These are phyloP conservation scores for Polymyxa betae DNA, from an alignment of 208 protist genomes.

Conservation along the genomic window DNA sequence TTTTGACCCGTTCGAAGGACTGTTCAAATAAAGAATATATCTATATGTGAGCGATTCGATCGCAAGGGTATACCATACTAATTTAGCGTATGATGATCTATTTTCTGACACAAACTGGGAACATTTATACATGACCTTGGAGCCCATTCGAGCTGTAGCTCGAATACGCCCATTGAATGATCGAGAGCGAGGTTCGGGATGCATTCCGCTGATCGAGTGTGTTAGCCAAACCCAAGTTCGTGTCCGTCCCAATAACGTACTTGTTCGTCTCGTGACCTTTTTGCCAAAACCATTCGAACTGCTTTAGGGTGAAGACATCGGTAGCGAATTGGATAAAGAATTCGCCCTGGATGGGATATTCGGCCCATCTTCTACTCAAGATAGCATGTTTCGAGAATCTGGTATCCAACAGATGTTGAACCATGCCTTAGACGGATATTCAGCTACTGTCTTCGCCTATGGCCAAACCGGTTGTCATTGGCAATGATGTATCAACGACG, in stretches of 20 bases:
- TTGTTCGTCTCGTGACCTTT: background rate
- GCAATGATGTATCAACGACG: background rate
- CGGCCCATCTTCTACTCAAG: conserved; percentile 54
- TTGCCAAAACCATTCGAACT: background rate
- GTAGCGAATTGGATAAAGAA: background rate
- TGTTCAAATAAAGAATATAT: too few relatives aligned
- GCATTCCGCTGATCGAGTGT: background rate
- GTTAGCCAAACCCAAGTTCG: conserved; percentile 4
- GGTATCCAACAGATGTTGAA: conserved; percentile 52
- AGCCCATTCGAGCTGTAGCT: conserved; percentile 60
- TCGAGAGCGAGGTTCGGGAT: conserved; percentile 54
- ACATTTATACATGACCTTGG: background rate
- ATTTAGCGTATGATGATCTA: too few relatives aligned
- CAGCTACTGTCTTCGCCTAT: conserved; percentile 69
- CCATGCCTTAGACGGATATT: conserved; percentile 64
- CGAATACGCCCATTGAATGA: conserved; percentile 65
- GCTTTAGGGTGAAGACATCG: background rate
- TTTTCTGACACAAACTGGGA: too few relatives aligned
- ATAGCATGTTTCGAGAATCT: conserved; percentile 58
- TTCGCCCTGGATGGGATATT: conserved; percentile 59
- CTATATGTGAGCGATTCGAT: too few relatives aligned
- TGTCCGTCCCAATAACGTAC: background rate
- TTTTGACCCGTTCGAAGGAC: too few relatives aligned
- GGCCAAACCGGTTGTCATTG: conserved; percentile 71
- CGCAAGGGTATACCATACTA: too few relatives aligned